Percentiles rank a stretch among this genome's conserved stretches.
These are phyloP conservation scores for Sambucus nigra DNA, from an alignment of 129 eudicot genomes.

Conservation along the genomic window DNA sequence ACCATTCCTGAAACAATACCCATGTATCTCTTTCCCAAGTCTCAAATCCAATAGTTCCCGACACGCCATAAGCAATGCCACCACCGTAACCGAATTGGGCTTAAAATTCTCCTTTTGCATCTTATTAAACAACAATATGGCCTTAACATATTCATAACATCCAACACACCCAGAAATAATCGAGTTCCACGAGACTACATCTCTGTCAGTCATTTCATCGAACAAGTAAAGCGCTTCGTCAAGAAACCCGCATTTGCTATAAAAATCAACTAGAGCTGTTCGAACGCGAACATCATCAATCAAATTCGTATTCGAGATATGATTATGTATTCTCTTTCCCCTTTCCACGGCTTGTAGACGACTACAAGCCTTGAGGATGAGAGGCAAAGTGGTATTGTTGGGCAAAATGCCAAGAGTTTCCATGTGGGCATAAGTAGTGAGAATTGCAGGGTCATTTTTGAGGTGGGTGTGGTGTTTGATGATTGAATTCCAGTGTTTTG, in stretches of 20 bases:
- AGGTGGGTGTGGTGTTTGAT: slow-evolving; percentile 37
- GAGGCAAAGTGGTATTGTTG: slow-evolving; percentile 38
- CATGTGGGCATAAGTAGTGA: slow-evolving; percentile 40
- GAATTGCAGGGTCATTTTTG: slow-evolving; percentile 43
- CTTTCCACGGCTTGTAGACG: slow-evolving; percentile 29
- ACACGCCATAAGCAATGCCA: slow-evolving; percentile 39
- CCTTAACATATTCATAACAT: slow-evolving; percentile 26
- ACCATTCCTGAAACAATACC: slow-evolving; percentile 48
- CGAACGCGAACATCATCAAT: slow-evolving; percentile 33
- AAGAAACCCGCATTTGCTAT: slow-evolving; percentile 36
- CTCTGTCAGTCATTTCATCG: slow-evolving; percentile 49
- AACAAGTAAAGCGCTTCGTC: slow-evolving; percentile 38
- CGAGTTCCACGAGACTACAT: slow-evolving; percentile 55
- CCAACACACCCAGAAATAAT: slow-evolving; percentile 53
- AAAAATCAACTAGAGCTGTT: slow-evolving; percentile 40
- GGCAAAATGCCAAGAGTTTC: slow-evolving; percentile 39
- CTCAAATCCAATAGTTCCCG: slow-evolving; percentile 34
- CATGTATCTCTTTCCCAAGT: slow-evolving; percentile 45
- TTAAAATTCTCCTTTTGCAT: slow-evolving; percentile 32
- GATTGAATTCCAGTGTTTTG: slow-evolving; percentile 29
- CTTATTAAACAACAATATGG: slow-evolving; percentile 20
- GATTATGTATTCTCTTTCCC: slow-evolving; percentile 37
- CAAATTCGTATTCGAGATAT: slow-evolving; percentile 12
- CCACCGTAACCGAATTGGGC: slow-evolving; percentile 39
- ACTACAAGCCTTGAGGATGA: slow-evolving; percentile 51